Base-by-base conservation (phyloP, 2,329 filamentous ascomycete genomes). In the Botrytis byssoidea region DNA sequence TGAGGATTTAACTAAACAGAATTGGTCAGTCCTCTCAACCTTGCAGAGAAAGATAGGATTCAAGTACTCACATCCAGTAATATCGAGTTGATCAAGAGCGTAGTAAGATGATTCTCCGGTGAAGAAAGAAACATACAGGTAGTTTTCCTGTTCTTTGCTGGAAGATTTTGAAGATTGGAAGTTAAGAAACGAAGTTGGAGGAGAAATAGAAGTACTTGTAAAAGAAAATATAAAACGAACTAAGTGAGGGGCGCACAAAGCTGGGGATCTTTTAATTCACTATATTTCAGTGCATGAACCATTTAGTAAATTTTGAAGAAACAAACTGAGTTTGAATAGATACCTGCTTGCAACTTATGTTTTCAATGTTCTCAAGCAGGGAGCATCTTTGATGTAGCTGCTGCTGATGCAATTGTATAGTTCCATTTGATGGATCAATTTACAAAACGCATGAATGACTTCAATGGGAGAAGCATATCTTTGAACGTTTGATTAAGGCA, bases 201-300 rank as follows among this genome's bases (percentile, higher is more conserved):
- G 20, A 3, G 4, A 57, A 57, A 3, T 18, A 6, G 18, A 25
- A 12, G 20, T 25, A 1, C 1, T 37, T 37, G 20, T 37, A 25
- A 25, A 12, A 35, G 2, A 60, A 60, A 2, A 22, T 22, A 5
- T 0, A 40, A 40, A 40, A 1, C 0, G 12, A n/a, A 2, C 35
- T 18, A n/a, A 40, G 12, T 40, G 10, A 16, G 20, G 35, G 35
- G 3, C 1, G 12, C 20, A n/a, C 1, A 61, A n/a, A 40, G 25
- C 32, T 9, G n/a, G 1, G 8, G 3, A 8, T 40, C 12, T n/a
- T 40, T 0, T 16, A 4, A 40, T 61, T n/a, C 22, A n/a, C 59
- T 61, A 25, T n/a, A 25, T 25, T 35, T 37, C 2, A 40, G 22
- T 9, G 6, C 35, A 40, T 61, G 32, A 35, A 8, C 35, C 6